Percentiles rank a stretch among this genome's conserved stretches.
Conservation (phyloP, 192 early-diverging fungal genomes). For the Spizellomyces punctatus region DNA sequence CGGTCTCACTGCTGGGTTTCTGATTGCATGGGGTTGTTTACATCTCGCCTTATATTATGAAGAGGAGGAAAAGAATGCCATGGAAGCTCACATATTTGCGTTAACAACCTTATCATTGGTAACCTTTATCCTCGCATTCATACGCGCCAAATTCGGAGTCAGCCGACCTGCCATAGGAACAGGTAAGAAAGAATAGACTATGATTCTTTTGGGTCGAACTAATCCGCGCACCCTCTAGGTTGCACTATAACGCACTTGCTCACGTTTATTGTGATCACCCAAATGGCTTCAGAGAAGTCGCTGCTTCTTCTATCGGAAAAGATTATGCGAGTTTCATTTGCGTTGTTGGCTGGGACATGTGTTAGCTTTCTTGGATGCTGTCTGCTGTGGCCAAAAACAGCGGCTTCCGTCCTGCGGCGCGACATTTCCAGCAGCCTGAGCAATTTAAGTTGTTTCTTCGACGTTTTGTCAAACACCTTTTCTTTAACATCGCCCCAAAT, state of each 20-base stretch:
- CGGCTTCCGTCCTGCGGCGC: slow-evolving; percentile 20
- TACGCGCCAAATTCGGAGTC: slow-evolving; percentile 51
- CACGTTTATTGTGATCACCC: slow-evolving; percentile 30
- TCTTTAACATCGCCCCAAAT: slow-evolving; percentile 2
- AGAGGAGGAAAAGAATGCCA: slow-evolving; percentile 15
- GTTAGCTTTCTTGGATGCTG: slow-evolving; percentile 30
- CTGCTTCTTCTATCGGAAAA: slow-evolving; percentile 4
- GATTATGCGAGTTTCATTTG: slow-evolving; percentile 1
- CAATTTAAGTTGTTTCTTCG: slow-evolving; percentile 22
- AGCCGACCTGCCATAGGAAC: slow-evolving; percentile 49
- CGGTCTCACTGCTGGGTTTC: slow-evolving; percentile 14
- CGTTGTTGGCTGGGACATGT: slow-evolving; percentile 15
- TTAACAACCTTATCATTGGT: not conserved
- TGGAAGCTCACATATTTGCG: slow-evolving; percentile 25
- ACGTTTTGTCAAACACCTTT: slow-evolving; percentile 18
- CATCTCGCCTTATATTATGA: slow-evolving; percentile 17
- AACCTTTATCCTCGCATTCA: slow-evolving; percentile 54
- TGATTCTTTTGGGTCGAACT: not conserved
- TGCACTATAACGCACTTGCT: slow-evolving; percentile 29
- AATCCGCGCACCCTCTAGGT: not conserved
- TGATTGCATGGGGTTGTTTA: slow-evolving; percentile 19
- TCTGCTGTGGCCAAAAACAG: slow-evolving; percentile 18
- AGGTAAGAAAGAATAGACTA: slow-evolving; percentile 27
- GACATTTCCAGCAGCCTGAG: slow-evolving; percentile 16
- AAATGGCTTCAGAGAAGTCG: slow-evolving; percentile 16